Evolutionary conservation across 345 rosid genomes (phyloP), one percentile per base, ranked within the genome.

Genomic region (Noccaea caerulescens): DNA sequence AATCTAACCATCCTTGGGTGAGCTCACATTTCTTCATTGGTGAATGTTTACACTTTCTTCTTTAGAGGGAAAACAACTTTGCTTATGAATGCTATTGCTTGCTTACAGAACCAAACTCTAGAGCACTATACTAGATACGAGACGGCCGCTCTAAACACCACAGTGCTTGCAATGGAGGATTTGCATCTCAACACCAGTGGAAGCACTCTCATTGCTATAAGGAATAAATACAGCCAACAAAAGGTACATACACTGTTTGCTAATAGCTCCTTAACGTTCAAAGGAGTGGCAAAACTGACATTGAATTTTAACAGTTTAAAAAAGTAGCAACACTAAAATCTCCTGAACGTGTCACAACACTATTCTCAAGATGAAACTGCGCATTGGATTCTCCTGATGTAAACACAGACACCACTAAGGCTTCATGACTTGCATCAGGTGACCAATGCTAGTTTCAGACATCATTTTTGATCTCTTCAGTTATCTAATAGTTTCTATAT

Each of bases 1-100:
- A 84, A 54, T 81, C 87, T 47, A 87, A 69, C 60, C 78, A 90
- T 77, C 98, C 98, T 6, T 92, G 98, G 98, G 98, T 92, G 64
- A 56, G 84, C 66, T 51, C 53, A 64, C 57, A 37, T 54, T 1
- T 25, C 33, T 58, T 69, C 39, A 5, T 4, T 11, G 42, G 30
- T 43, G 11, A 20, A 45, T 43, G 53, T 13, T 6, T 43, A 47
- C 8, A 6, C 43, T 45, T 14, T 34, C n/a, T n/a, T n/a, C n/a
- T n/a, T n/a, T n/a, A n/a, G n/a, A 53, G 3, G 2, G 63, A 33
- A 43, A 30, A 14, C 2, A 3, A 1, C 30, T 6, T 51, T 43
- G 1, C 55, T 71, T 41, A 71, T 51, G 55, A 50, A 50, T 61
- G 34, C 2, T 60, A 25, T 12, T 76, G 14, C 34, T 53, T 30